Base-by-base conservation (phyloP, 2,329 filamentous ascomycete species). In the Onygenales sp. region DNA sequence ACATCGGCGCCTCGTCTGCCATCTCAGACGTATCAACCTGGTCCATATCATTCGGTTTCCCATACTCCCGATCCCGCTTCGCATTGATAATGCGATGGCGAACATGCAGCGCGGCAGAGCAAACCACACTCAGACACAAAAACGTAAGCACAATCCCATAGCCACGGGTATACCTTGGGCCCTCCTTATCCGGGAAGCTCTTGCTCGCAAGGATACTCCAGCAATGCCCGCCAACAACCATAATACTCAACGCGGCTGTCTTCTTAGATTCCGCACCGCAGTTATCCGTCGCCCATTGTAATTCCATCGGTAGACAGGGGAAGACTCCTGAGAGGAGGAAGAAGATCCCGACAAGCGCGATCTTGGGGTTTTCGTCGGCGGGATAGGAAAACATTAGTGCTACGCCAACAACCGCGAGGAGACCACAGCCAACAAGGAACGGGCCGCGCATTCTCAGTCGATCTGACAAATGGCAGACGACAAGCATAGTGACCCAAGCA, bases 391-490 rank as follows among this genome's bases (percentile, higher is more conserved):
- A 51, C 10, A 58, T 39, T 21, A 58, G 39, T 9, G 47, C 13
- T n/a, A 52, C 11, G 7, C 43, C 43, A 14, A 47, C 13, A 33
- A 47, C 14, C 34, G 45, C n/a, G 36, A 47, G n/a, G 3, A 37
- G 4, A 4, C 33, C 17, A 21, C 45, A 47, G 6, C 45, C 45
- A 4, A 47, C 21, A 6, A 47, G 45, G 40, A 59, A 61, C n/a
- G 60, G n/a, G 2, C 62, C 63, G 33, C 64, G 61, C 52, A 57
- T 59, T 17, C 59, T 58, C 27, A 59, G 56, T 17, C 51, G 55
- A 47, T 67, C 64, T 11, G 63, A 60, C 40, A 64, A 21, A 7
- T 59, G 49, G 4, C 59, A 50, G 44, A 67, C 59, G 0, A 59
- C 59, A 51, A 62, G 59, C 40, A 54, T 53, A 13, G 53, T 56